Evolutionary conservation across 2,329 filamentous ascomycete species (phyloP).

Genomic region (Sporothrix phasma): DNA sequence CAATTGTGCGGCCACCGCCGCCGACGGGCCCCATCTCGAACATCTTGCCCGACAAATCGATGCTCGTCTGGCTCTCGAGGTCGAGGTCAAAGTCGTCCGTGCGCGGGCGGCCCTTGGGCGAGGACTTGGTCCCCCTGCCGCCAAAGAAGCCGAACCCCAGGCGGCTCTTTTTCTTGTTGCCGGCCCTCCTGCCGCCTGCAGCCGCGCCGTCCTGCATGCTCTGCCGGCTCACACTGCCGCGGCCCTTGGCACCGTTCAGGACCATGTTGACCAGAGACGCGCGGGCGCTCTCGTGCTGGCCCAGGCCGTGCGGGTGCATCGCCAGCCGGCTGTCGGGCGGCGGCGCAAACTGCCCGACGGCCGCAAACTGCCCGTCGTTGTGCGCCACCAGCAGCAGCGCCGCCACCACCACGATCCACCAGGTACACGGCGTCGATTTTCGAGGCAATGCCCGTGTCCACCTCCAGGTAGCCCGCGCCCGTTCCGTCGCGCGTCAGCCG

Average conservation of each 20-base stretch:
- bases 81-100: constrained; percentile 53
- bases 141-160: constrained; percentile 12
- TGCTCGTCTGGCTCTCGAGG: constrained; percentile 49
- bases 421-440: constrained; percentile 53
- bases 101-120: constrained; percentile 25
- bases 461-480: constrained; percentile 49
- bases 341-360: constrained; percentile 48
- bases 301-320: constrained; percentile 15
- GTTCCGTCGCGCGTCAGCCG: constrained; percentile 51
- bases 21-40: constrained; percentile 24
- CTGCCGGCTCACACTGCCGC: constrained; percentile 26
- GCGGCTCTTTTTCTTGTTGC: background rate
- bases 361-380: constrained; percentile 42
- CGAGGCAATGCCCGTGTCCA: constrained; percentile 50
- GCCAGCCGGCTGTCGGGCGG: constrained; percentile 36
- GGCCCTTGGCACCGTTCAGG: constrained; percentile 14
- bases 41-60: constrained; percentile 34
- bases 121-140: constrained; percentile 18
- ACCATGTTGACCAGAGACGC: constrained; percentile 20
- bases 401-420: constrained; percentile 50
- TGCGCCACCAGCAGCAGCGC: constrained; percentile 51
- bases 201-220: constrained; percentile 16
- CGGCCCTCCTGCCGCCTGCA: background rate
- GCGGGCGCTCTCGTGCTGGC: constrained; percentile 6
- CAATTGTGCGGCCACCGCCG: background rate